Evolutionary conservation across 306 rosid genomes (phyloP).

Genomic region (barrel medic (Medicago truncatula)): DNA sequence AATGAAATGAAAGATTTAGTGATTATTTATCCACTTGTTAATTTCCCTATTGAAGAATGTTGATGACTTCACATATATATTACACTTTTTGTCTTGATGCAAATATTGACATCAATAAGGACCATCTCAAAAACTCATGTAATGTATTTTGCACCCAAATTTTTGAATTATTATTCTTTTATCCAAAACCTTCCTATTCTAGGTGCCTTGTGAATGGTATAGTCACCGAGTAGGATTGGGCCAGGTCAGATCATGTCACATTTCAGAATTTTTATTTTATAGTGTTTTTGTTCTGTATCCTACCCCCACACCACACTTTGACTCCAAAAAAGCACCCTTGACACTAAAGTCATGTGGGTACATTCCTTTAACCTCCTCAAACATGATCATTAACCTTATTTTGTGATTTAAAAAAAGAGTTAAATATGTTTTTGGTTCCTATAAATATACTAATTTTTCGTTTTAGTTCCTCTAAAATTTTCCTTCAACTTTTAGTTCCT

Average conservation of each 20-base stretch:
- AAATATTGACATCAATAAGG: slow-evolving; percentile 32
- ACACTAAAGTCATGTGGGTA: slow-evolving; percentile 9
- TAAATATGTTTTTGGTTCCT: no score
- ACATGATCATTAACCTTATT: not conserved
- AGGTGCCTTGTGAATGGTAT: slow-evolving; percentile 32
- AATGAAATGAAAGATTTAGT: slow-evolving; percentile 6
- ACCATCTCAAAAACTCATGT: slow-evolving; percentile 5
- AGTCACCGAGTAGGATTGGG: slow-evolving; percentile 33
- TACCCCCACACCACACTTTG: slow-evolving; percentile 35
- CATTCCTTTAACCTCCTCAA: slow-evolving; percentile 31
- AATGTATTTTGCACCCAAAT: slow-evolving; percentile 24
- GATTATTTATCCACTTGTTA: slow-evolving; percentile 11
- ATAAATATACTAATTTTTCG: no score
- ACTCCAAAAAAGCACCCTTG: slow-evolving; percentile 33
- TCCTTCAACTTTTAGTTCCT: no score
- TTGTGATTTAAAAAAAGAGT: not conserved
- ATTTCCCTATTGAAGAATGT: slow-evolving; percentile 37
- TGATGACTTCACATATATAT: slow-evolving; percentile 36
- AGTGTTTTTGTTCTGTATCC: slow-evolving; percentile 26
- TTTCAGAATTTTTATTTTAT: slow-evolving; percentile 32
- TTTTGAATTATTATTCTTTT: slow-evolving; percentile 34
- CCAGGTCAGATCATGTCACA: slow-evolving; percentile 29
- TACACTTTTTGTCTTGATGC: slow-evolving; percentile 41
- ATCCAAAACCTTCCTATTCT: slow-evolving; percentile 19
- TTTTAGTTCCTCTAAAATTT: no score